A percentile compares a stretch with the other conserved stretches of the same genome.
These are phyloP conservation scores for Nitzschia sp. DNA, from an alignment of 108 stramenopile genomes.

Conservation along the genomic window DNA sequence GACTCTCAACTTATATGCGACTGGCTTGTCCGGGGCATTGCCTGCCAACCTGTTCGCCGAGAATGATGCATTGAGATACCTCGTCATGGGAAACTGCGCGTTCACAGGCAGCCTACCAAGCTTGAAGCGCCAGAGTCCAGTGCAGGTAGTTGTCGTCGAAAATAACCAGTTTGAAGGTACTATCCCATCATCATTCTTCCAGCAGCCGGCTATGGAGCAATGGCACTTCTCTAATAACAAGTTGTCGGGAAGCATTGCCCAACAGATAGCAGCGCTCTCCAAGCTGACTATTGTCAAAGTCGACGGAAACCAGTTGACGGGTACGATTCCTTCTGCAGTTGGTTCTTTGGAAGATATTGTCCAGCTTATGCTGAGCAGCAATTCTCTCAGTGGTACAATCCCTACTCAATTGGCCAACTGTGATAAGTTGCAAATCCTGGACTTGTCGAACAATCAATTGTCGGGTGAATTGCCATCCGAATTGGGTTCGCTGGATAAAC, in stretches of 20 bases:
- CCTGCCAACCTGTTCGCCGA: background rate
- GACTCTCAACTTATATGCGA: slow-evolving; percentile 8
- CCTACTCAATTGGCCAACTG: slow-evolving; percentile 50
- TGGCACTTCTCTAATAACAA: slow-evolving; percentile 18
- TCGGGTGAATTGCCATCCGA: slow-evolving; percentile 35
- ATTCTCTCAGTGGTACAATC: slow-evolving; percentile 29
- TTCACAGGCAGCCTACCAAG: slow-evolving; percentile 20
- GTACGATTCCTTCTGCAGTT: slow-evolving; percentile 37
- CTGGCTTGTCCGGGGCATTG: slow-evolving; percentile 20
- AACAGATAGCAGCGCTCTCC: slow-evolving; percentile 12
- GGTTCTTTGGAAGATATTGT: slow-evolving; percentile 40
- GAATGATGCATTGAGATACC: background rate
- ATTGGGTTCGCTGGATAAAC: background rate
- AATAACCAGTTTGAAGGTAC: slow-evolving; percentile 22
- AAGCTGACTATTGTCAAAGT: slow-evolving; percentile 22
- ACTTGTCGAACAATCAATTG: slow-evolving; percentile 40
- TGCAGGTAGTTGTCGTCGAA: slow-evolving; percentile 3
- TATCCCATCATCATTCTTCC: slow-evolving; percentile 15
- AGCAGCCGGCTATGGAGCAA: background rate
- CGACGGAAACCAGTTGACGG: slow-evolving; percentile 41
- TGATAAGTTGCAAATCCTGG: slow-evolving; percentile 42
- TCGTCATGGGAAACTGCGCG: slow-evolving; percentile 6
- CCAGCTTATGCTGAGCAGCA: slow-evolving; percentile 32
- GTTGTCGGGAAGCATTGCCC: slow-evolving; percentile 21
- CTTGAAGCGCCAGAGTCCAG: slow-evolving; percentile 11